Conservation (phyloP, 208 protist species). For the Trypanosoma brucei region DNA sequence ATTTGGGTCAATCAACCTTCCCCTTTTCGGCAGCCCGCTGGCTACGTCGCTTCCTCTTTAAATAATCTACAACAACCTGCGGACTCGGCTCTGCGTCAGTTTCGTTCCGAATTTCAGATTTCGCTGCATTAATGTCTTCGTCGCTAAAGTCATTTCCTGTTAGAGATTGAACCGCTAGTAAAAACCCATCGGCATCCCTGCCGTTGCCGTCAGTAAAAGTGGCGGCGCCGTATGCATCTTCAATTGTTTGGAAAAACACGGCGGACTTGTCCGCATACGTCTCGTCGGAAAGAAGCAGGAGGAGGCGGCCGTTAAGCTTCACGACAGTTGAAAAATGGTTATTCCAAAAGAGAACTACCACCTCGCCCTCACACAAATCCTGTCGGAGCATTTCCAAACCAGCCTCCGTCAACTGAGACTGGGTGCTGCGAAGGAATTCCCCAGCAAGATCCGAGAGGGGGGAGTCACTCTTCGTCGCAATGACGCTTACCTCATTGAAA, state of each 20-base stretch:
- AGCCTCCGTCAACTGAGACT: constrained; percentile 25
- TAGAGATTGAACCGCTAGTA: constrained; percentile 24
- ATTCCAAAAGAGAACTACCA: constrained; percentile 49
- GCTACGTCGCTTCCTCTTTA: constrained; percentile 5
- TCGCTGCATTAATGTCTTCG: constrained; percentile 19
- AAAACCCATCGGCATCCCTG: constrained; percentile 21
- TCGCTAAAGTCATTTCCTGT: constrained; percentile 31
- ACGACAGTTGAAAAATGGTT: constrained; percentile 53
- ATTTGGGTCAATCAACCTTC: constrained; percentile 3
- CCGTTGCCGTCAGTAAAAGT: constrained; percentile 42
- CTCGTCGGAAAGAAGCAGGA: constrained; percentile 37
- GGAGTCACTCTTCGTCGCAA: constrained; percentile 22
- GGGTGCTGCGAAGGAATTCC: constrained; percentile 18
- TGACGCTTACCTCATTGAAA: constrained; percentile 37
- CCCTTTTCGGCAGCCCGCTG: background rate
- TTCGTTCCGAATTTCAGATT: background rate
- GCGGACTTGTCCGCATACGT: constrained; percentile 37
- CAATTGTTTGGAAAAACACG: constrained; percentile 31
- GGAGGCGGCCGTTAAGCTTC: constrained; percentile 28
- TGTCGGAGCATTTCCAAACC: constrained; percentile 18
- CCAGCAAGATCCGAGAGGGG: constrained; percentile 8
- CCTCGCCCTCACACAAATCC: constrained; percentile 26
- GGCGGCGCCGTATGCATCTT: constrained; percentile 20
- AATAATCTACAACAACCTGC: constrained; percentile 13
- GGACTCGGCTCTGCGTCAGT: constrained; percentile 11